Percentiles rank a stretch among this genome's conserved stretches.
These are phyloP conservation scores for Nothophytophthora sp. DNA, from an alignment of 352 stramenopile species.

Conservation along the genomic window DNA sequence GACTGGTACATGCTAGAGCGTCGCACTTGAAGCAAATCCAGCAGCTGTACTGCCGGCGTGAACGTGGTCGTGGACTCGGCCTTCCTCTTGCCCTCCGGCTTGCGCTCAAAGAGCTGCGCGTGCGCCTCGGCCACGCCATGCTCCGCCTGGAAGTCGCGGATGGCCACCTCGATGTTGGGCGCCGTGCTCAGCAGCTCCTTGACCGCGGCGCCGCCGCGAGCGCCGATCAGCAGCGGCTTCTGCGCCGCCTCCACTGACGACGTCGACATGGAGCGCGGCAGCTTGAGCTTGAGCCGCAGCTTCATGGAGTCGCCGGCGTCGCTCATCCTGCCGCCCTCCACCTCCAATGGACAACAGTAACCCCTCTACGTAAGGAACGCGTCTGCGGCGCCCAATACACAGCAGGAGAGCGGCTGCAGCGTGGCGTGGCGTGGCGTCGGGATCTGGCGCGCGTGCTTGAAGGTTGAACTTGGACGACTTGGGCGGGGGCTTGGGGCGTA, in stretches of 20 bases:
- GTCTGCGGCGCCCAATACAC: too few relatives aligned
- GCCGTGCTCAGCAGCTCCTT: slow-evolving; percentile 85
- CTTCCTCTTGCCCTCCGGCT: slow-evolving; percentile 20
- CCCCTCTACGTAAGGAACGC: not conserved
- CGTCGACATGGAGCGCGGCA: slow-evolving; percentile 34
- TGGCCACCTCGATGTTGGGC: slow-evolving; percentile 82
- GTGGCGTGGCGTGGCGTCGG: not conserved
- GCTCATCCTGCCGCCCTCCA: slow-evolving; percentile 34
- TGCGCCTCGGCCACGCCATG: slow-evolving; percentile 62
- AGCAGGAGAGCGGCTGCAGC: too few relatives aligned
- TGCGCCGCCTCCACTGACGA: slow-evolving; percentile 23
- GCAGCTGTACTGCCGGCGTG: slow-evolving; percentile 63
- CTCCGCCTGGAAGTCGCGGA: slow-evolving; percentile 72
- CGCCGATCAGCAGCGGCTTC: slow-evolving; percentile 68
- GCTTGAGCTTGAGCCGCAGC: slow-evolving; percentile 64
- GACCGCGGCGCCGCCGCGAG: slow-evolving; percentile 66
- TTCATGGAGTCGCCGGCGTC: slow-evolving; percentile 32
- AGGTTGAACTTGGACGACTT: slow-evolving; percentile 1
- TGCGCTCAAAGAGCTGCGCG: slow-evolving; percentile 37
- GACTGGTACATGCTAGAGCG: slow-evolving; percentile 70
- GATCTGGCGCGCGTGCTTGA: not conserved
- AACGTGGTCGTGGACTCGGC: slow-evolving; percentile 36
- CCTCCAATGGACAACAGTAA: slow-evolving; percentile 5
- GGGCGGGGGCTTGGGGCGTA: slow-evolving; percentile 17
- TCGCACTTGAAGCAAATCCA: slow-evolving; percentile 72